Percentiles rank a stretch among this genome's conserved stretches.
These are phyloP conservation scores for Ascochyta rabiei DNA, from an alignment of 2,329 filamentous ascomycete species.

Conservation along the genomic window DNA sequence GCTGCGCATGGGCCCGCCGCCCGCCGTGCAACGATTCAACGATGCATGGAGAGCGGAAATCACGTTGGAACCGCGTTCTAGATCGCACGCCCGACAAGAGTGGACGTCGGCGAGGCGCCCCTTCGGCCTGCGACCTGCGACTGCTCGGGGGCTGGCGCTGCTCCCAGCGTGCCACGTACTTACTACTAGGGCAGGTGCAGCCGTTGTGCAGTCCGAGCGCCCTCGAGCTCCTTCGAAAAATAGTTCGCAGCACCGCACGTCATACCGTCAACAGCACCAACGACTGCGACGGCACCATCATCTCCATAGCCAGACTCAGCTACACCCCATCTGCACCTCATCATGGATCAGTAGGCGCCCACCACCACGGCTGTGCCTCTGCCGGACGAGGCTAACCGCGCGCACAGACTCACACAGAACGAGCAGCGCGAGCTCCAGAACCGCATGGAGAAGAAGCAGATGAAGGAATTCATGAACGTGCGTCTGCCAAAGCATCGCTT, in stretches of 20 bases:
- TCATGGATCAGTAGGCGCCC: constrained; percentile 47
- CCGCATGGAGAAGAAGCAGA: constrained; percentile 97
- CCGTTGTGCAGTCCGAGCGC: neutral
- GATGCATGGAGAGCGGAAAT: constrained; percentile 5
- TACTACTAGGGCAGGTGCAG: constrained; percentile 2
- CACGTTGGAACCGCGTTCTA: constrained; percentile 10
- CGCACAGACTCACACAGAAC: constrained; percentile 67
- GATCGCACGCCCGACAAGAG: neutral
- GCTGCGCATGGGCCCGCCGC: constrained; percentile 19
- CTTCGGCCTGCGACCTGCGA: constrained; percentile 7
- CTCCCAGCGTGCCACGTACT: too few species aligned
- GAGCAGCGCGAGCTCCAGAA: constrained; percentile 93
- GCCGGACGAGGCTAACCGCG: constrained; percentile 19
- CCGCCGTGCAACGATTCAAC: constrained; percentile 21
- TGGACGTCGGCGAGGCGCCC: neutral
- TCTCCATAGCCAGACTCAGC: neutral
- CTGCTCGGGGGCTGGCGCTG: neutral
- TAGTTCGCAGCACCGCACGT: constrained; percentile 14
- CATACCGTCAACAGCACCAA: constrained; percentile 17
- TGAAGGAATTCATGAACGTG: constrained; percentile 99
- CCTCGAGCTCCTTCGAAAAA: constrained; percentile 6
- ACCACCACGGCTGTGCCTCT: neutral
- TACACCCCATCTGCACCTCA: neutral
- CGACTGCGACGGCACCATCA: neutral
- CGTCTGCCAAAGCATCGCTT: constrained; percentile 1